Evolutionary conservation across 176 grass and related monocot genomes (phyloP).

Genomic region (Melocanna baccifera): DNA sequence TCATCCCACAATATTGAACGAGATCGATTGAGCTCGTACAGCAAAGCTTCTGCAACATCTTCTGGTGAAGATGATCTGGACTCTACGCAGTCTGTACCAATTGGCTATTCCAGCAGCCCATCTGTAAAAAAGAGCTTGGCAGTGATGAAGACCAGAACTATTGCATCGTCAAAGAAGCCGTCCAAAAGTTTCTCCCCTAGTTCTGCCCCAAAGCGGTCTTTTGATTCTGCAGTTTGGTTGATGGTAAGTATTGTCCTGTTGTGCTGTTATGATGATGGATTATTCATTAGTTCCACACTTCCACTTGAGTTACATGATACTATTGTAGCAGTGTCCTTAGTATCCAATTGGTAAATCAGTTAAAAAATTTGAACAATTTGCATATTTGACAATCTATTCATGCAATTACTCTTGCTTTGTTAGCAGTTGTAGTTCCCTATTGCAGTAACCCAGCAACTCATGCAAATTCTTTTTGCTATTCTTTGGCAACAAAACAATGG

Average conservation of each 20-base stretch:
- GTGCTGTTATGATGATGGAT: constrained; percentile 17
- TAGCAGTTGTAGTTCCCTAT: not conserved
- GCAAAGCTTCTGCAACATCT: constrained; percentile 65
- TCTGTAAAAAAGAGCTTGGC: constrained; percentile 55
- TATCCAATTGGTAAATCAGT: not conserved
- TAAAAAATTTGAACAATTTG: not conserved
- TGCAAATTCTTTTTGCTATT: not conserved
- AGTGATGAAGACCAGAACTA: constrained; percentile 60
- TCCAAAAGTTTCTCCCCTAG: constrained; percentile 58
- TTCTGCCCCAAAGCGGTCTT: constrained; percentile 72
- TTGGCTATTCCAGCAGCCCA: constrained; percentile 48
- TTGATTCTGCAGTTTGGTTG: constrained; percentile 83
- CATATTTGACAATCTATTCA: not conserved
- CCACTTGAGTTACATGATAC: not conserved
- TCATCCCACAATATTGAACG: constrained; percentile 67
- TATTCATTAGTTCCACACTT: not conserved
- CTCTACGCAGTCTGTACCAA: constrained; percentile 53
- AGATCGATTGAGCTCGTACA: constrained; percentile 61
- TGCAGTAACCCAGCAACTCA: not conserved
- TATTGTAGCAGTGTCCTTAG: not conserved
- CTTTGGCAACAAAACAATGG: not conserved
- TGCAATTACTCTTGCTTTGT: constrained; percentile 2
- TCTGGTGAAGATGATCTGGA: constrained; percentile 87
- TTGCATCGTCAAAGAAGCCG: constrained; percentile 71
- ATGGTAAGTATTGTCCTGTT: constrained; percentile 56